Conservation (phyloP, 163 green algal genomes). For the Scenedesmus sp. region DNA sequence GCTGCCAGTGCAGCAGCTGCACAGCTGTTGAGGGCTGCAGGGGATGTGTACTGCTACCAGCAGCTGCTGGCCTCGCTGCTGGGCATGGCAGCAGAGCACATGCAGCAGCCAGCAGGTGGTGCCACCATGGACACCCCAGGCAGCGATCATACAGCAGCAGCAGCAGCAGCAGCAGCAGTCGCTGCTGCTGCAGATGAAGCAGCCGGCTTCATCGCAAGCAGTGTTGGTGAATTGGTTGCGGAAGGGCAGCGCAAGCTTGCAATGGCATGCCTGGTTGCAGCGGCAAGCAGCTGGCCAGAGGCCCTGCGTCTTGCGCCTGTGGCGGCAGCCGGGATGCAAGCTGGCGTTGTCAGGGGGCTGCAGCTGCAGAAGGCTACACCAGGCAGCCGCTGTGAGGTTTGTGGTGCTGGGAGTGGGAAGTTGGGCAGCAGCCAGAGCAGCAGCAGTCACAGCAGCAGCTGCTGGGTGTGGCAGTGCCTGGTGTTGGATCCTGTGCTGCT, state of each 20-base stretch:
- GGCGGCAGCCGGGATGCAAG: not conserved
- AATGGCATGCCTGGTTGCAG: not conserved
- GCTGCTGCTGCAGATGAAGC: not conserved
- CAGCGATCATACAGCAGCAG: not conserved
- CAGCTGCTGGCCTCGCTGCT: not conserved
- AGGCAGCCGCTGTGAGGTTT: not conserved
- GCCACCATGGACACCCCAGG: not conserved
- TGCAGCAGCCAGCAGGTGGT: not conserved
- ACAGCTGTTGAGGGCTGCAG: not conserved
- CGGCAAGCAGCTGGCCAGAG: not conserved
- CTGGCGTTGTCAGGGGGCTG: not conserved
- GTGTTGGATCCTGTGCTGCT: not conserved
- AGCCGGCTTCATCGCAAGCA: not conserved
- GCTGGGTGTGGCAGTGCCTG: constrained; percentile 8
- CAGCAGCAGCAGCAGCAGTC: not conserved
- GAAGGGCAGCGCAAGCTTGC: not conserved
- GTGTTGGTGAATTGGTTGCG: not conserved
- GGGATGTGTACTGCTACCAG: not conserved
- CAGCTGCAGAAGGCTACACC: not conserved
- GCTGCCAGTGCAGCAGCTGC: not conserved
- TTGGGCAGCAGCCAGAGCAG: not conserved
- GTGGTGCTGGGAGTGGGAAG: not conserved
- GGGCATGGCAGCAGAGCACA: constrained; percentile 6
- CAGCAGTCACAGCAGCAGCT: not conserved
- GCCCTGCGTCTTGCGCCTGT: not conserved